Base-by-base conservation (phyloP, 129 eudicot species). In the Mikania micrantha region DNA sequence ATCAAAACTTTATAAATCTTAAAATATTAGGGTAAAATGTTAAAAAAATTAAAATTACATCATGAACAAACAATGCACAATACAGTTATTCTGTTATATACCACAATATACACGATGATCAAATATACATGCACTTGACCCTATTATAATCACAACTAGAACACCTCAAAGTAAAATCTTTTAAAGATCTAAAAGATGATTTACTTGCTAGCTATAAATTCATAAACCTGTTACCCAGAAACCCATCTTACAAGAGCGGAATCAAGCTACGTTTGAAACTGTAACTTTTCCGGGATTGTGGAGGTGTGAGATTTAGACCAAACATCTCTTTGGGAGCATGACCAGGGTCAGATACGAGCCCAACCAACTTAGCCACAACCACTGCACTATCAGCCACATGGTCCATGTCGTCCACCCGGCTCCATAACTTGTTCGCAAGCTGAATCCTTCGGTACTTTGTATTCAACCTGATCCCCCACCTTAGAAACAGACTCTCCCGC, bases 301-400 rank as follows among this genome's bases (percentile, higher is more conserved):
- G 71, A 49, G 91, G 87, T 27, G 94, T 73, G 75, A 88, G 81
- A 53, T 86, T 86, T 2, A 93, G 83, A 34, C 88, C 95, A 62
- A 93, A 86, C 87, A 89, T 80, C 76, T 87, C 99, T 66, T 86
- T 93, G 9, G 90, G 87, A 49, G 87, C 83, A 70, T 86, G 84
- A 20, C 69, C 84, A 2, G 79, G 81, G 65, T 93, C 85, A 1
- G 67, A 64, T 60, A 76, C 11, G 28, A 93, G 80, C 28, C 96
- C 88, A 35, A 79, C 84, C 57, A 93, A 74, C 79, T 86, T 93
- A 28, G 96, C 99, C 40, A 93, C 92, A 31, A 93, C 74, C 36
- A 76, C 31, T n/a, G 96, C 96, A 35, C 99, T 93, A 15, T 93
- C 95, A 48, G 79, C 65, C 60, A 89, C 82, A 66, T 93, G 99